Evolutionary conservation across 306 rosid species (phyloP).

Genomic region (Cucurbita argyrosperma): DNA sequence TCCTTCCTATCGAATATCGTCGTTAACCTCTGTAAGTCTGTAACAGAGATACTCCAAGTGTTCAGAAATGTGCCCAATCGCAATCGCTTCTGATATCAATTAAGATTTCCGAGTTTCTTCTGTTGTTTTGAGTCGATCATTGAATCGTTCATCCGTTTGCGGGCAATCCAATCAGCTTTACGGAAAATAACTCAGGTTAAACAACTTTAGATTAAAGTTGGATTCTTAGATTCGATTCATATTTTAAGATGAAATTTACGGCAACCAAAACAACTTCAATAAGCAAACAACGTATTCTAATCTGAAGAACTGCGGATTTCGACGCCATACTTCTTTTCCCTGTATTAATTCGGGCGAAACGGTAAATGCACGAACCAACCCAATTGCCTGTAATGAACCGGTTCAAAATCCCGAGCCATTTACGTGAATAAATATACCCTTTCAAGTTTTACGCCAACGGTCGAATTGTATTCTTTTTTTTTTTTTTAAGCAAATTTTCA

Average conservation of each 20-base stretch:
- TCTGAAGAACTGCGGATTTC: background rate
- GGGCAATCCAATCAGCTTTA: background rate
- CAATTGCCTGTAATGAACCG: background rate
- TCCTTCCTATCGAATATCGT: background rate
- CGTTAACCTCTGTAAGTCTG: background rate
- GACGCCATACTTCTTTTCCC: background rate
- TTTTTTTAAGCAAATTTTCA: background rate
- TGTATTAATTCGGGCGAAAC: background rate
- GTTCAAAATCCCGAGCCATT: background rate
- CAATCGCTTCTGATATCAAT: background rate
- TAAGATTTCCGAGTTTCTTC: background rate
- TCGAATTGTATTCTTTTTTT: constrained; percentile 22
- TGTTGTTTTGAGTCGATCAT: background rate
- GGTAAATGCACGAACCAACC: background rate
- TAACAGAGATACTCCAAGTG: background rate
- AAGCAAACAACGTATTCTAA: background rate
- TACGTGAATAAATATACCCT: background rate
- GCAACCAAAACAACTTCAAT: background rate
- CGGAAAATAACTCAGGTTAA: no score
- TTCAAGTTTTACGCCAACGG: constrained; percentile 33
- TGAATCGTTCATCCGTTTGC: background rate
- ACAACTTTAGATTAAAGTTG: background rate
- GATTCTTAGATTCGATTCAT: background rate
- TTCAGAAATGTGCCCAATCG: no score
- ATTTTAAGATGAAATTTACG: background rate